These are phyloP conservation scores for Penicillium olsonii DNA, from an alignment of 2,329 filamentous ascomycete species.

Conservation along the genomic window DNA sequence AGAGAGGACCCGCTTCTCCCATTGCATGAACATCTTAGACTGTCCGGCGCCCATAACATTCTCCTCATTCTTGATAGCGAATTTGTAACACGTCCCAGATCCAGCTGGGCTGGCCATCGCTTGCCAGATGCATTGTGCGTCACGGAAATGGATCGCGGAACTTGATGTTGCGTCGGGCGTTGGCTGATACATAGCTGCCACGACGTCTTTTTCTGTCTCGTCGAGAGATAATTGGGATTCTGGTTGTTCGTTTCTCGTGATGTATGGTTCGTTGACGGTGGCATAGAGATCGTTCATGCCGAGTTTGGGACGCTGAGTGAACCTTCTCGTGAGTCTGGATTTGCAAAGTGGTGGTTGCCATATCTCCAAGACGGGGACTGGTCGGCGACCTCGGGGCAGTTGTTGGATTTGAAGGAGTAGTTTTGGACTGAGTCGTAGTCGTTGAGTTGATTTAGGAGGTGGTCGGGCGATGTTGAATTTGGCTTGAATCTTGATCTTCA, in stretches of 20 bases:
- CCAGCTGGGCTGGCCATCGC: slow-evolving; percentile 8
- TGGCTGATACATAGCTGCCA: slow-evolving; percentile 21
- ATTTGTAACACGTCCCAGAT: slow-evolving; percentile 16
- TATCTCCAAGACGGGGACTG: slow-evolving; percentile 33
- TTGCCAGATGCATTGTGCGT: slow-evolving; percentile 20
- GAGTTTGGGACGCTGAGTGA: slow-evolving; percentile 24
- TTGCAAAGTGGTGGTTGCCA: slow-evolving; percentile 32
- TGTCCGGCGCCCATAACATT: slow-evolving; percentile 1
- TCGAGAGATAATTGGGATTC: background rate
- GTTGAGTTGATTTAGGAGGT: slow-evolving; percentile 29
- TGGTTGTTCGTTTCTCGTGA: slow-evolving; percentile 2
- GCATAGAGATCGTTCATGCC: slow-evolving; percentile 31
- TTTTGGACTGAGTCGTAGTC: slow-evolving; percentile 29
- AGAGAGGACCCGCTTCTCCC: slow-evolving; percentile 18
- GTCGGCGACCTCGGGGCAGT: slow-evolving; percentile 23
- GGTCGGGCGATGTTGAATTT: slow-evolving; percentile 34
- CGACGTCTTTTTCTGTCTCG: slow-evolving; percentile 14
- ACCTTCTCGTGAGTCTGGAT: slow-evolving; percentile 23
- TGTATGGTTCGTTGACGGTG: slow-evolving; percentile 29
- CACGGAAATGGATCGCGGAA: slow-evolving; percentile 20
- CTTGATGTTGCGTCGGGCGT: background rate
- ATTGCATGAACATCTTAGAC: slow-evolving; percentile 22
- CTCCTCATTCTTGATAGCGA: slow-evolving; percentile 12
- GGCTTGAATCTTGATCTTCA: slow-evolving; percentile 23
- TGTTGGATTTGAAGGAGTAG: slow-evolving; percentile 38